A percentile compares a stretch with the other conserved stretches of the same genome.
These are phyloP conservation scores for Tephrocybe rancida DNA, from an alignment of 768 basidiomycete genomes.

Conservation along the genomic window DNA sequence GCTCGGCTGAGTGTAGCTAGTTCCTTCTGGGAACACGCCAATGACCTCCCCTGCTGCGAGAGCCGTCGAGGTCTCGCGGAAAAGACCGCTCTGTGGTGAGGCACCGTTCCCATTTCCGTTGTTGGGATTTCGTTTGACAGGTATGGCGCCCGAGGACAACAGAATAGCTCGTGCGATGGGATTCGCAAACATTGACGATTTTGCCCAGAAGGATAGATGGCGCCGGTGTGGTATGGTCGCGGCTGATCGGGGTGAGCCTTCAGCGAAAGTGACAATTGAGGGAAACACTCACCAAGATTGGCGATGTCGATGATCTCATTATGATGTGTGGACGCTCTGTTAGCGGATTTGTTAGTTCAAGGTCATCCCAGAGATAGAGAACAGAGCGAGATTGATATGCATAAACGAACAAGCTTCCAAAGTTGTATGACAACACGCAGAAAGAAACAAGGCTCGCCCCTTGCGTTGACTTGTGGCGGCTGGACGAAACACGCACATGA, in stretches of 20 bases:
- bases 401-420: constrained; percentile 1
- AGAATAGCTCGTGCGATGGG: constrained; percentile 54
- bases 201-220: constrained; percentile 70
- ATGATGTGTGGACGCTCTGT: constrained; percentile 61
- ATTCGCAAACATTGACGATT: constrained; percentile 66
- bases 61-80: constrained; percentile 56
- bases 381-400: neutral
- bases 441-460: no score
- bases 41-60: constrained; percentile 57
- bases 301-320: constrained; percentile 72
- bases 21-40: constrained; percentile 72
- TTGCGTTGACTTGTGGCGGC: no score
- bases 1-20: constrained; percentile 48
- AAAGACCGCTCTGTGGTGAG: constrained; percentile 46
- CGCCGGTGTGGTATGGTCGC: constrained; percentile 62
- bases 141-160: constrained; percentile 67
- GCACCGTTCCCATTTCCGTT: constrained; percentile 17
- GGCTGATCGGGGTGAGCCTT: constrained; percentile 28
- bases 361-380: neutral
- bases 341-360: neutral
- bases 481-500: constrained; percentile 59
- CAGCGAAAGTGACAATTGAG: neutral
- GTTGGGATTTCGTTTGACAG: constrained; percentile 68
- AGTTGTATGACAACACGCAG: neutral
- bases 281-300: constrained; percentile 34